These are phyloP conservation scores for Physaria fendleri DNA, from an alignment of 345 rosid genomes.

Conservation along the genomic window DNA sequence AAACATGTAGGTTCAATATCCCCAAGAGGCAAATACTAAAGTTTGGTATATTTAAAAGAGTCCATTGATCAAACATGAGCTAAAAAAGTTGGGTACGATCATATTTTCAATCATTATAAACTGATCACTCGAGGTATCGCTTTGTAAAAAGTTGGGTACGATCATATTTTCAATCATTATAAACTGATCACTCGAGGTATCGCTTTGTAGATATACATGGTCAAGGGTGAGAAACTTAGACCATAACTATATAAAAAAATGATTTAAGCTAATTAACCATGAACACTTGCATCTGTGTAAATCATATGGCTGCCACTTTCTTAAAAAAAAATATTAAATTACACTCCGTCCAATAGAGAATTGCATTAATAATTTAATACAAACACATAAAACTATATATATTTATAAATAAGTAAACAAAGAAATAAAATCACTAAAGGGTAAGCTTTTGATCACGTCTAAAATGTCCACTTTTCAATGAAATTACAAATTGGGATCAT, in stretches of 20 bases:
- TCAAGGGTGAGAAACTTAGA: not conserved
- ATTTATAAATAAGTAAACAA: too few relatives aligned
- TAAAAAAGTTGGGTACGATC: not conserved
- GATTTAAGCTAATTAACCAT: not conserved
- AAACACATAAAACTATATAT: too few relatives aligned
- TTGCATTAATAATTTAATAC: too few relatives aligned
- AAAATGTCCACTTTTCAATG: too few relatives aligned
- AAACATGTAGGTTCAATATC: slow-evolving; percentile 4
- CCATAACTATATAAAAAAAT: not conserved
- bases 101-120: slow-evolving; percentile 11
- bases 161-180: slow-evolving; percentile 5
- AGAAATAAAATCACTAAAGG: too few relatives aligned
- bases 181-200: not conserved
- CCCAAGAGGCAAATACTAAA: not conserved
- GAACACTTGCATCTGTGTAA: not conserved
- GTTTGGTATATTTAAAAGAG: slow-evolving; percentile 4
- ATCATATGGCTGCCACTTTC: not conserved
- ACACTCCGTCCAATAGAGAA: too few relatives aligned
- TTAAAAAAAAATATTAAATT: too few relatives aligned
- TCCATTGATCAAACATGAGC: not conserved
- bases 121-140: not conserved
- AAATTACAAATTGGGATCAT: too few relatives aligned
- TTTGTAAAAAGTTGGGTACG: slow-evolving; percentile 14
- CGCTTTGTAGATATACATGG: too few relatives aligned
- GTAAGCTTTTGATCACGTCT: too few relatives aligned